Base-by-base conservation (phyloP, 352 stramenopile species). In the Phytophthora europaea region DNA sequence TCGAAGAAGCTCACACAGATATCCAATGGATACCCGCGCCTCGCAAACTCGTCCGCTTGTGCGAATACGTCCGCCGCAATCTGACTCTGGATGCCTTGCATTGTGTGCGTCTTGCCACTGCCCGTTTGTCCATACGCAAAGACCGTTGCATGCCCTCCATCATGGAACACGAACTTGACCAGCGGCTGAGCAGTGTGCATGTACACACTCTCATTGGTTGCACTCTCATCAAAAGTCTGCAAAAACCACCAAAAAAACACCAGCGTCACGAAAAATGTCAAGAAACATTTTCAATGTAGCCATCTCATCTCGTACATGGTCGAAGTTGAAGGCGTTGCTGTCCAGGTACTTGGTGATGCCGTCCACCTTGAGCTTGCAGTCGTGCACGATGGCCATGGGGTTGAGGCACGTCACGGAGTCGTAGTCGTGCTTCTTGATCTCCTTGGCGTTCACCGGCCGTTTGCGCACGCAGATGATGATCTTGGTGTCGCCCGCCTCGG, bases 301-400 rank as follows among this genome's bases (percentile, higher is more conserved):
- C 22, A 54, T 31, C 22, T 28, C 16, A 61, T 48, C 48, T 59
- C 78, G 64, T 72, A 91, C 83, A 59, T 94, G 88, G 23, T 96
- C 89, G 69, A 95, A 96, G 51, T 89, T 85, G 79, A 99, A 99
- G 0, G 93, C 89, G 38, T 97, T 98, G 78, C 98, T 99, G 78
- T 99, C 97, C 15, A 99, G 83, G 74, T 99, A 99, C 82, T 99
- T 99, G 53, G 93, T 99, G 66, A 99, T 99, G 31, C 98, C 98
- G 78, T 99, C 98, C 15, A 99, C 98, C 65, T 97, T 97, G 47
- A 99, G 83, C 79, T 99, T 99, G 70, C 97, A 98, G 68, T 98
- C 94, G 82, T 99, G 98, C 36, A 99, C 97, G 63, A 96, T 94
- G 33, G 89, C 87, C 70, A 93, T 94, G 9, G 97, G 97, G 78